These are phyloP conservation scores for Coniella lustricola DNA, from an alignment of 2,329 filamentous ascomycete genomes.

Conservation along the genomic window DNA sequence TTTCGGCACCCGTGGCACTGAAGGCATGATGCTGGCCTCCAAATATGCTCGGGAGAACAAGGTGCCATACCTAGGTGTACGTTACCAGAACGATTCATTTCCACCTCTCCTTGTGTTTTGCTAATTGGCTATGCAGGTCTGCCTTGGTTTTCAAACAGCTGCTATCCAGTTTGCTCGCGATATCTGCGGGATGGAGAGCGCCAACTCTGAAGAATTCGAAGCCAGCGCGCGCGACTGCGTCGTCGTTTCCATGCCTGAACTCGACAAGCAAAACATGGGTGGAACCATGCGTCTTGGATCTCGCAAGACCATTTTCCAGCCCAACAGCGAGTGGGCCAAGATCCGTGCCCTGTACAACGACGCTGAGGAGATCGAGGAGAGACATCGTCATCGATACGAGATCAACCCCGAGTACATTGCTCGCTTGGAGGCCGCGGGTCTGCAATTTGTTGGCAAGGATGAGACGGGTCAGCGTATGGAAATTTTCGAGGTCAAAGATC, in stretches of 20 bases:
- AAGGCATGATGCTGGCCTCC: constrained; percentile 86
- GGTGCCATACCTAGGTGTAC: constrained; percentile 75
- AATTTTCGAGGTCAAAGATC: constrained; percentile 67
- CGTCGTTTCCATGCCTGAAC: constrained; percentile 89
- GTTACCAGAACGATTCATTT: background rate
- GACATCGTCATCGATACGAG: constrained; percentile 75
- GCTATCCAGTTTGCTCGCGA: constrained; percentile 83
- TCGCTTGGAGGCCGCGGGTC: constrained; percentile 52
- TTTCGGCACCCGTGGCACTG: constrained; percentile 73
- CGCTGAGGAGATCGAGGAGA: constrained; percentile 48
- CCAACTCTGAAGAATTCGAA: constrained; percentile 50
- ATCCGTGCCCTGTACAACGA: constrained; percentile 61
- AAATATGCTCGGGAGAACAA: constrained; percentile 79
- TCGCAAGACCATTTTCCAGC: constrained; percentile 63
- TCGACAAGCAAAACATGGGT: constrained; percentile 48
- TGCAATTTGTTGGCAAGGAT: constrained; percentile 70
- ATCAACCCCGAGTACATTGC: constrained; percentile 67
- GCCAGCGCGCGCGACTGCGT: constrained; percentile 56
- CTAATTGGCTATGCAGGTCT: constrained; percentile 29
- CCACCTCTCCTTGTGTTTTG: background rate
- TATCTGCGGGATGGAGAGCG: constrained; percentile 55
- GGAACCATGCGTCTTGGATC: constrained; percentile 74
- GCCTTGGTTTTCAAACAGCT: constrained; percentile 86
- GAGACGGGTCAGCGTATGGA: constrained; percentile 69
- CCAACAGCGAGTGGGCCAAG: constrained; percentile 61